These are phyloP conservation scores for Aspergillus sp. DNA, from an alignment of 2,329 filamentous ascomycete species.

Conservation along the genomic window DNA sequence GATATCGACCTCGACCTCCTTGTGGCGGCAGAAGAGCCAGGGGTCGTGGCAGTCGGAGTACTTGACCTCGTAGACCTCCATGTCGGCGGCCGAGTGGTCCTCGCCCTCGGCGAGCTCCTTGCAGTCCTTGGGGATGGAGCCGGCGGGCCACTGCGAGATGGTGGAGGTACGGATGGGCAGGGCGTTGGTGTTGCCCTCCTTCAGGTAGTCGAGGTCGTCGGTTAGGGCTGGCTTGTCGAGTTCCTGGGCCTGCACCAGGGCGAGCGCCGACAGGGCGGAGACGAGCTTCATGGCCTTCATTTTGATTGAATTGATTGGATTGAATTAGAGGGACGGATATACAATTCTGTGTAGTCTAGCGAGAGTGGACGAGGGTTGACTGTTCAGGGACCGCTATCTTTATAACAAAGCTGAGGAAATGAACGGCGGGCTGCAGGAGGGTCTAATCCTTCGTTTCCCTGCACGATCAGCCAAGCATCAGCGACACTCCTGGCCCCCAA, in stretches of 20 bases:
- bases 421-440: no score
- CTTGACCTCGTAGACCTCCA: slow-evolving; percentile 5
- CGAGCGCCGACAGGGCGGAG: neutral
- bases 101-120: slow-evolving; percentile 5
- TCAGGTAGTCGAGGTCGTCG: slow-evolving; percentile 8
- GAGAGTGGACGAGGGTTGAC: no score
- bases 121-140: slow-evolving; percentile 11
- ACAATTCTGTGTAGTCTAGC: no score
- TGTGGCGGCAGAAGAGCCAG: slow-evolving; percentile 12
- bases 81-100: neutral
- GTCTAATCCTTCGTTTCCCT: no score
- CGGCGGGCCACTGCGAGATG: neutral
- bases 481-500: neutral
- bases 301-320: no score
- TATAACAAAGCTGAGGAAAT: no score
- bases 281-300: neutral
- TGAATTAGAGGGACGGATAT: no score
- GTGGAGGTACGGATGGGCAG: neutral
- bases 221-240: slow-evolving; percentile 11
- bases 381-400: no score
- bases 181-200: slow-evolving; percentile 3
- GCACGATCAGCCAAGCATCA: neutral
- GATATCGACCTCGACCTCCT: neutral
- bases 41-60: slow-evolving; percentile 8
- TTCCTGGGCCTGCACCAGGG: neutral